phyloP scores from a whole-genome alignment of 192 early-diverging fungal genomes.

The Neocallimastix lanati region DNA sequence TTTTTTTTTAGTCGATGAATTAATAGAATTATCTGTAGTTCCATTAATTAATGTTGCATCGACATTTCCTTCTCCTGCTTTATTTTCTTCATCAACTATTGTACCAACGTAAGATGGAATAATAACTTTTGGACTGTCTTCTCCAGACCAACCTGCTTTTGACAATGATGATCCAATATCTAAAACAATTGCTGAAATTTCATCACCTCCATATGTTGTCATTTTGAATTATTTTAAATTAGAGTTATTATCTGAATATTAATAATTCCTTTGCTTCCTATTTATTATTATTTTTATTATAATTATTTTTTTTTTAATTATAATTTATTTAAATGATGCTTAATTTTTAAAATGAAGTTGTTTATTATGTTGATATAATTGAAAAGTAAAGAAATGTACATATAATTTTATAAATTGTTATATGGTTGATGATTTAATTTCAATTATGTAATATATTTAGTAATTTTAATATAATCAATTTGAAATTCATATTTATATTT shows the following conservation, averaged over 20 bases:
- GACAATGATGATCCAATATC: constrained; percentile 76
- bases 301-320: too few species aligned
- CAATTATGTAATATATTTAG: too few species aligned
- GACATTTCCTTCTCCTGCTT: constrained; percentile 11
- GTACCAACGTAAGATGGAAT: constrained; percentile 65
- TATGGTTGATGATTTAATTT: too few species aligned
- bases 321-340: too few species aligned
- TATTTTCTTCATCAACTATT: constrained; percentile 10
- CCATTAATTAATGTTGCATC: constrained; percentile 16
- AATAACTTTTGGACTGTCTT: constrained; percentile 76
- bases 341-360: too few species aligned
- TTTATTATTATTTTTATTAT: not conserved
- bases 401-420: too few species aligned
- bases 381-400: too few species aligned
- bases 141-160: constrained; percentile 91
- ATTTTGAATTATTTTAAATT: not conserved
- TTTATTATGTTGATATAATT: too few species aligned
- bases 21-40: constrained; percentile 1
- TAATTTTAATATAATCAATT: too few species aligned
- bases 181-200: constrained; percentile 82
- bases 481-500: too few species aligned
- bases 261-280: too few species aligned
- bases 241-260: too few species aligned
- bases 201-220: constrained; percentile 50
- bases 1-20: constrained; percentile 3